phyloP scores from a whole-genome alignment of 2,329 filamentous ascomycete genomes.

The Hypoxylon sp. region DNA sequence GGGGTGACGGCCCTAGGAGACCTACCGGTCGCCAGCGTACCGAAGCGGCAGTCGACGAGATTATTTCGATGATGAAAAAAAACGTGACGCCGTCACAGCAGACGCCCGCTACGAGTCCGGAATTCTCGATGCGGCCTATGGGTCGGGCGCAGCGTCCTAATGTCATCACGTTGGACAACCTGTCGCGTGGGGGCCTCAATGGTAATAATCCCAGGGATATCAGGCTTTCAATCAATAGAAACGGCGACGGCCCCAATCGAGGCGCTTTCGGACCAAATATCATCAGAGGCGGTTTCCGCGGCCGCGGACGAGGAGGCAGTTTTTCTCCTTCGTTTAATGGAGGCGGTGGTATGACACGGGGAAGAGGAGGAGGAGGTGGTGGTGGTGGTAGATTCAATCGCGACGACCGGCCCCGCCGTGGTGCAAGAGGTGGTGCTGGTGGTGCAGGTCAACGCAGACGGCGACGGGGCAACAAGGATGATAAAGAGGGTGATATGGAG shows the following conservation, averaged over 20 bases:
- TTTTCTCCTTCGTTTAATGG: not conserved
- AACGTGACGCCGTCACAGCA: not conserved
- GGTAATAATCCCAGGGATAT: too few relatives aligned
- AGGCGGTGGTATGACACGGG: not conserved
- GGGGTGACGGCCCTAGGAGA: constrained; percentile 14
- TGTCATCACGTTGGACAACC: constrained; percentile 57
- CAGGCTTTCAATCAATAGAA: not conserved
- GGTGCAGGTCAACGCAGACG: constrained; percentile 15
- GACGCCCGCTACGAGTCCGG: not conserved
- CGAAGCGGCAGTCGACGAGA: constrained; percentile 46
- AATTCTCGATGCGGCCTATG: not conserved
- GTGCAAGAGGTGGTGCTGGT: not conserved
- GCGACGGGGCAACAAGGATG: constrained; percentile 16
- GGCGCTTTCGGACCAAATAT: constrained; percentile 13
- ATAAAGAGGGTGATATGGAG: not conserved
- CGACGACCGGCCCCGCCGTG: constrained; percentile 35
- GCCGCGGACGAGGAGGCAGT: constrained; percentile 35
- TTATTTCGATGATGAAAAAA: constrained; percentile 41
- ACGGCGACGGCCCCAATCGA: not conserved
- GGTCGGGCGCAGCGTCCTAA: constrained; percentile 44
- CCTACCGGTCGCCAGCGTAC: constrained; percentile 42
- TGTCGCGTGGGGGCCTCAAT: constrained; percentile 52
- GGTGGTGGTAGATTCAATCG: constrained; percentile 21
- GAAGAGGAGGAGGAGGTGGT: constrained; percentile 8
- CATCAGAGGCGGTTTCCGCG: constrained; percentile 45